Evolutionary conservation across 169 alveolate species (phyloP).

Genomic region (Cryptosporidium tyzzeri): DNA sequence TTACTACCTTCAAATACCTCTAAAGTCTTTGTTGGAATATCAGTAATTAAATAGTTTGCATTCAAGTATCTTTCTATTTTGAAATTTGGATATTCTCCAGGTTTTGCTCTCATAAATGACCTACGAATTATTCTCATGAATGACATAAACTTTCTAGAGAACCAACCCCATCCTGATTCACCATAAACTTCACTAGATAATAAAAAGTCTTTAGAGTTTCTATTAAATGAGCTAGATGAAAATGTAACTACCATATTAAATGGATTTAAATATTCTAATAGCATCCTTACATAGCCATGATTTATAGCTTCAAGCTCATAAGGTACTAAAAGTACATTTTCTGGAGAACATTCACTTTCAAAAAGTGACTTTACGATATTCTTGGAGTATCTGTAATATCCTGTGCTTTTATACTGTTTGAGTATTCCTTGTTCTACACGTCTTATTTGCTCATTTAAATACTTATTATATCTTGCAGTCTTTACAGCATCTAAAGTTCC

Average conservation of each 20-base stretch:
- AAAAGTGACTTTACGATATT: conserved; percentile 16
- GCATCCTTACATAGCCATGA: not conserved
- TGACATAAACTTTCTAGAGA: conserved; percentile 29
- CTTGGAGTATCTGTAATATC: conserved; percentile 35
- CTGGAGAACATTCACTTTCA: conserved; percentile 36
- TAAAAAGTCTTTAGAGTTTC: conserved; percentile 53
- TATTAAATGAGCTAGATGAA: conserved; percentile 21
- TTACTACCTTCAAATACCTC: conserved; percentile 3
- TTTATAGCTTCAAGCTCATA: conserved; percentile 31
- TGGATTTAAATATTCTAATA: conserved; percentile 25
- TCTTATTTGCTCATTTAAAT: conserved; percentile 20
- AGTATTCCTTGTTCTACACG: conserved; percentile 45
- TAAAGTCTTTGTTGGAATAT: conserved; percentile 18
- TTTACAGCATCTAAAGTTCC: conserved; percentile 13
- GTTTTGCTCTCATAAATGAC: conserved; percentile 2
- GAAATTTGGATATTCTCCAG: conserved; percentile 40
- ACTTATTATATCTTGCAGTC: conserved; percentile 13
- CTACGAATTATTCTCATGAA: conserved; percentile 33
- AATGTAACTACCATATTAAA: conserved; percentile 20
- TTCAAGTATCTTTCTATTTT: conserved; percentile 5
- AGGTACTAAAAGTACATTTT: conserved; percentile 17
- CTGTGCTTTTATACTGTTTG: conserved; percentile 41
- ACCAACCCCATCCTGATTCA: conserved; percentile 40
- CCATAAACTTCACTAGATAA: conserved; percentile 34
- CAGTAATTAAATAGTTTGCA: conserved; percentile 19